phyloP scores from a whole-genome alignment of 2,329 filamentous ascomycete species.

The Acrocalymma vagum region DNA sequence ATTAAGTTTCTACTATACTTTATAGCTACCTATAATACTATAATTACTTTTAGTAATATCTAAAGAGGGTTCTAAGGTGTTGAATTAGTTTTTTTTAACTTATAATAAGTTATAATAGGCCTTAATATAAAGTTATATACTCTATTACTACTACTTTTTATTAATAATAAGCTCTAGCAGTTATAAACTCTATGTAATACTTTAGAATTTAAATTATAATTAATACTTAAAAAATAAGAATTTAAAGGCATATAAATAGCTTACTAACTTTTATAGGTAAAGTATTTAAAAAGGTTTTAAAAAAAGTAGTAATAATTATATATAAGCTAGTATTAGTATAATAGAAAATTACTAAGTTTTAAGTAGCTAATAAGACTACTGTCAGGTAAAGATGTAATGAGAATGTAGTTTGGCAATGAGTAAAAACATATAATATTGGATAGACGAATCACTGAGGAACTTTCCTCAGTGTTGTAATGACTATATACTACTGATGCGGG shows the following conservation, averaged over 20 bases:
- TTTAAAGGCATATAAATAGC: slow-evolving; percentile 15
- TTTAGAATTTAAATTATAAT: slow-evolving; percentile 18
- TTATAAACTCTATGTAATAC: slow-evolving; percentile 24
- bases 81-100: slow-evolving; percentile 42
- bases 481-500: too few species aligned
- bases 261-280: slow-evolving; percentile 13
- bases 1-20: slow-evolving; percentile 1
- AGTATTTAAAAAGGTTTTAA: slow-evolving; percentile 10
- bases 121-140: slow-evolving; percentile 31
- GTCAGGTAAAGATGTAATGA: too few species aligned
- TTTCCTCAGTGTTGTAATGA: too few species aligned
- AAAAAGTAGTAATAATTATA: slow-evolving; percentile 8
- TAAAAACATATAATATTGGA: too few species aligned
- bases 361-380: slow-evolving; percentile 1
- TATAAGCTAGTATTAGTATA: slow-evolving; percentile 2
- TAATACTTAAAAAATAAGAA: slow-evolving; percentile 9
- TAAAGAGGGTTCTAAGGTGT: slow-evolving; percentile 36
- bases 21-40: slow-evolving; percentile 15
- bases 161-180: slow-evolving; percentile 15
- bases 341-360: slow-evolving; percentile 6
- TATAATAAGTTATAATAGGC: slow-evolving; percentile 37
- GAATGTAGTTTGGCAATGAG: too few species aligned
- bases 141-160: slow-evolving; percentile 14
- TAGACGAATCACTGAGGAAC: too few species aligned
- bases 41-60: slow-evolving; percentile 38